Conservation (phyloP, 2,329 filamentous ascomycete genomes). For the Ascochyta lentis region DNA sequence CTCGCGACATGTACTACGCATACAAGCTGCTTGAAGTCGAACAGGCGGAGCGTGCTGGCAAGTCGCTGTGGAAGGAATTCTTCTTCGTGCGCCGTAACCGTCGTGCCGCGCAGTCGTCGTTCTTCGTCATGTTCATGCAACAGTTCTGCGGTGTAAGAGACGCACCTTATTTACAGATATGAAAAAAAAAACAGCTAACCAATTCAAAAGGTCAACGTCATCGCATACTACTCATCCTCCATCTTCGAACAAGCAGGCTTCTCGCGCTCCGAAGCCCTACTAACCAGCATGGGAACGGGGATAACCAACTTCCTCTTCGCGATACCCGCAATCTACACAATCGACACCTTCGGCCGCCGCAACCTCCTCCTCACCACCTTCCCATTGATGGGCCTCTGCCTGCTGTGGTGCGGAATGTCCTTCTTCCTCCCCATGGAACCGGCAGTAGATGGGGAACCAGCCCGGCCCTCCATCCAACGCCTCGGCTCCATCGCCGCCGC, state of each 20-base stretch:
- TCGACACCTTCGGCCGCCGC: conserved; percentile 54
- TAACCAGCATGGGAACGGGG: conserved; percentile 54
- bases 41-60: conserved; percentile 43
- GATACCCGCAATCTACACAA: conserved; percentile 55
- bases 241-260: conserved; percentile 47
- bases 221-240: conserved; percentile 24
- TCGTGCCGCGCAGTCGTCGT: conserved; percentile 41
- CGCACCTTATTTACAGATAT: neutral
- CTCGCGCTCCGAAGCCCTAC: conserved; percentile 44
- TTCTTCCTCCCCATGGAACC: conserved; percentile 33
- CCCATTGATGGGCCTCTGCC: conserved; percentile 55
- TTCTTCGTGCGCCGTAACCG: conserved; percentile 44
- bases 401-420: conserved; percentile 36
- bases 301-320: conserved; percentile 56
- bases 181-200: neutral
- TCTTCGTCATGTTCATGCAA: conserved; percentile 49
- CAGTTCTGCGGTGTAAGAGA: conserved; percentile 43
- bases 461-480: conserved; percentile 25
- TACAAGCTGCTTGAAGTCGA: conserved; percentile 47
- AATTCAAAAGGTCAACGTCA: neutral
- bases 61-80: conserved; percentile 42
- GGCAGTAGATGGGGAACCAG: neutral
- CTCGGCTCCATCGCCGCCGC: conserved; percentile 48
- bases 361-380: conserved; percentile 55
- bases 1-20: conserved; percentile 63